phyloP scores from a whole-genome alignment of 257 asterid species.

The Fraxinus quadrangulata region DNA sequence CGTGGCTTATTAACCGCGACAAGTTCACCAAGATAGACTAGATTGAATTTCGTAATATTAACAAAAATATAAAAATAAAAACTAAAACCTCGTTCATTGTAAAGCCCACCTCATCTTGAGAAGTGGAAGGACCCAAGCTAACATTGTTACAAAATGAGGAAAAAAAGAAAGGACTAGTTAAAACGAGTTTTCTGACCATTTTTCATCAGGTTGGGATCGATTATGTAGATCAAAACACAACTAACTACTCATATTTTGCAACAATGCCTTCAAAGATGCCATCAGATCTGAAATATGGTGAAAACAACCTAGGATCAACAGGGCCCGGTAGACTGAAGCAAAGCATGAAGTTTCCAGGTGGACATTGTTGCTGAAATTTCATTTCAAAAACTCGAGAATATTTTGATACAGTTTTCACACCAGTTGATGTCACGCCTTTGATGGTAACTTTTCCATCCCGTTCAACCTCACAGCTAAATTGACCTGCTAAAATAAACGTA shows the following conservation, averaged over 20 bases:
- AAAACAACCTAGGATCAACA: conserved; percentile 71
- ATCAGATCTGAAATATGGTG: conserved; percentile 65
- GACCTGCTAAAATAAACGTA: conserved; percentile 42
- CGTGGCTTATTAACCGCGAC: too few species aligned
- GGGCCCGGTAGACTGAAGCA: conserved; percentile 84
- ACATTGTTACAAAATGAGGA: too few species aligned
- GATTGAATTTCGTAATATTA: too few species aligned
- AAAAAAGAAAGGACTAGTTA: neutral
- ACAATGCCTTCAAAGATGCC: conserved; percentile 83
- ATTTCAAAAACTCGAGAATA: conserved; percentile 63
- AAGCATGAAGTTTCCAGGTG: conserved; percentile 77
- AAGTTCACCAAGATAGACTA: too few species aligned
- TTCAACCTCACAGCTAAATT: conserved; percentile 65
- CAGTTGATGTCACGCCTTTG: conserved; percentile 74
- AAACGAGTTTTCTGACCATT: neutral
- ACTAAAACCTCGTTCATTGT: neutral
- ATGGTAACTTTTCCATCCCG: conserved; percentile 65
- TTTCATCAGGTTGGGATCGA: neutral
- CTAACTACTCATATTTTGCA: conserved; percentile 42
- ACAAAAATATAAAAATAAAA: too few species aligned
- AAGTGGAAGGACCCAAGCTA: neutral
- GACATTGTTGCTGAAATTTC: conserved; percentile 75
- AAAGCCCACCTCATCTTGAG: neutral
- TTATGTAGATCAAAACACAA: conserved; percentile 12
- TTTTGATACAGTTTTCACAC: conserved; percentile 50